Evolutionary conservation across 2,329 filamentous ascomycete species (phyloP), one percentile per base, ranked within the genome.

Genomic region (Grosmannia penicillata): DNA sequence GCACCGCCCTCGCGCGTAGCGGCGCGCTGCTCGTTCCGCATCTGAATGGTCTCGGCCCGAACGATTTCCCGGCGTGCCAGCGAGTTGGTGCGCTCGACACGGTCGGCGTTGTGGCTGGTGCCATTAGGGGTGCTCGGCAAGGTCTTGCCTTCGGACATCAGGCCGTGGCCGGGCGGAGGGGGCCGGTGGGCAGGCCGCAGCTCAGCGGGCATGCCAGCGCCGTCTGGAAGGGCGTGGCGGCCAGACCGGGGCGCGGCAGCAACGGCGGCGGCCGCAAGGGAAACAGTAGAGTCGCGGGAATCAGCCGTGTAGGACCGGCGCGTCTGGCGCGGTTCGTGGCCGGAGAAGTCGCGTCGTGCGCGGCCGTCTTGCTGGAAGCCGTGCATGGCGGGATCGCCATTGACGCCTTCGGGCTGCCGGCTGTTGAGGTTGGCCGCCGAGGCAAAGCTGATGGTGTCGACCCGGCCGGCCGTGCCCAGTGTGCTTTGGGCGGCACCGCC

Each of bases 1-100:
- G 18, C 13, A 14, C 35, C 26, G 33, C 32, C n/a, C 36, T 62
- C 61, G 22, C 65, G 57, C 38, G 55, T 58, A 14, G 58, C 54
- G 3, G 62, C 62, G 27, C 66, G 63, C 28, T 63, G 57, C 39
- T 70, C 65, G n/a, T 63, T 61, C 15, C 69, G 66, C 44, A 58
- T 55, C 48, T 72, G 68, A 0, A 60, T 59, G 9, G 62, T 63
- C 46, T 73, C 69, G 36, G 63, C 62, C 3, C 68, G 62, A 1
- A 61, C 60, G 28, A 74, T 63, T 46, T 72, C 69, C 19, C 67
- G 64, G 9, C 61, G 60, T 8, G 70, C 70, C 8, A 70, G 55
- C 19, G 52, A 54, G 43, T 63, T 64, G 14, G 69, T 64, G 30
- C 68, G 60, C 43, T 71, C 65, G 3, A 69, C 48, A 6, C 53